Evolutionary conservation across 768 basidiomycete species (phyloP).

Genomic region (Phylloporus sp.): DNA sequence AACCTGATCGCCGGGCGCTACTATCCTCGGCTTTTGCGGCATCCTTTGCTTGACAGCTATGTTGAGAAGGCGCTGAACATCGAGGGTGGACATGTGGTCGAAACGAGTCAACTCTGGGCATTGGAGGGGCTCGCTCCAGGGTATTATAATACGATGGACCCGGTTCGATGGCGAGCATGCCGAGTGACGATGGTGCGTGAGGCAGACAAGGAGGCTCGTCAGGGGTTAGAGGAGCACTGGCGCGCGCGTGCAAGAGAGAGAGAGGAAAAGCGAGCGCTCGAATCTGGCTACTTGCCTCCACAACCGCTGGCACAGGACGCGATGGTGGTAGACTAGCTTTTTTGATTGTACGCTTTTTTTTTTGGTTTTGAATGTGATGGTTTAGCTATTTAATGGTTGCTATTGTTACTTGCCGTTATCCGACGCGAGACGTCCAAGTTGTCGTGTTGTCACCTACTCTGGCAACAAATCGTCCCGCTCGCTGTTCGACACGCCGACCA

Average conservation of each 20-base stretch:
- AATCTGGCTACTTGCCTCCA: slow-evolving; percentile 11
- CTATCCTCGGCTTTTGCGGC: slow-evolving; percentile 65
- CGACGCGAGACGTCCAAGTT: background rate
- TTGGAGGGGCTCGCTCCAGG: slow-evolving; percentile 69
- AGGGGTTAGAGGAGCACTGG: slow-evolving; percentile 40
- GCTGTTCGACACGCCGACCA: slow-evolving; percentile 12
- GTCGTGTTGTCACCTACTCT: slow-evolving; percentile 9
- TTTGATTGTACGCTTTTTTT: background rate
- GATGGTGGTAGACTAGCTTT: slow-evolving; percentile 20
- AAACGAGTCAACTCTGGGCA: slow-evolving; percentile 56
- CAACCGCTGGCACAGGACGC: slow-evolving; percentile 10
- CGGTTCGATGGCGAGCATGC: slow-evolving; percentile 48
- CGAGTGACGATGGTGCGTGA: slow-evolving; percentile 58
- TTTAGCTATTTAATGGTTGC: slow-evolving; percentile 19
- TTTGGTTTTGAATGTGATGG: background rate
- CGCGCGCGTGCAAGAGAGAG: slow-evolving; percentile 28
- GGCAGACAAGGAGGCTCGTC: slow-evolving; percentile 47
- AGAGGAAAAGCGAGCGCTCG: slow-evolving; percentile 18
- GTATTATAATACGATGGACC: slow-evolving; percentile 64
- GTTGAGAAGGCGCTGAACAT: slow-evolving; percentile 38
- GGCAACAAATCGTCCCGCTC: slow-evolving; percentile 7
- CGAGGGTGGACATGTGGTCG: slow-evolving; percentile 35
- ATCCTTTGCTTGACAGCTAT: slow-evolving; percentile 49
- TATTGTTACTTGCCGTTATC: slow-evolving; percentile 24
- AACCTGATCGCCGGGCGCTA: slow-evolving; percentile 75